A percentile compares a stretch with the other conserved stretches of the same genome.
Conservation (phyloP, 306 rosid genomes). For the Corylus heterophylla region DNA sequence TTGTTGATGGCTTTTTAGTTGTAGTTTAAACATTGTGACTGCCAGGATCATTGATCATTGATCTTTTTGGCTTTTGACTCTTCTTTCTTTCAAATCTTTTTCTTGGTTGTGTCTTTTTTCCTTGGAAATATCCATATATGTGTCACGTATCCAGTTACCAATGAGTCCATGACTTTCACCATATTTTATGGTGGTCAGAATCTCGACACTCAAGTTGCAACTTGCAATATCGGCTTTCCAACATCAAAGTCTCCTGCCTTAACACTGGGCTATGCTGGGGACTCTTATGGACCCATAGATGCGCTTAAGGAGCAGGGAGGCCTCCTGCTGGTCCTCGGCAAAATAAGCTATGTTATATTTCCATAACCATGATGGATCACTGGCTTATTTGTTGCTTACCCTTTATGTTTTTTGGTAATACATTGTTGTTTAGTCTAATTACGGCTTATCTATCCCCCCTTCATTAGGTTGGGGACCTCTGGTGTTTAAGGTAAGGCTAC, state of each 20-base stretch:
- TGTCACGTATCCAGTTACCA: background rate
- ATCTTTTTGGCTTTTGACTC: background rate
- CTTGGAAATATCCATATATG: slow-evolving; percentile 12
- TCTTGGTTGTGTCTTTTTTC: slow-evolving; percentile 19
- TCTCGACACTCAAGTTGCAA: background rate
- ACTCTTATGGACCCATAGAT: slow-evolving; percentile 24
- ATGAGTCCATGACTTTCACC: slow-evolving; percentile 9
- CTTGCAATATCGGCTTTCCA: slow-evolving; percentile 1
- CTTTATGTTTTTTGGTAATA: background rate
- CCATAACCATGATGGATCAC: background rate
- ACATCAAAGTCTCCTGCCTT: slow-evolving; percentile 3
- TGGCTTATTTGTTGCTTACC: background rate
- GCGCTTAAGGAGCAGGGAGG: background rate
- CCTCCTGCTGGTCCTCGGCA: background rate
- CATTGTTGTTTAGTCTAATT: slow-evolving; percentile 7
- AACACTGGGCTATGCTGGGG: background rate
- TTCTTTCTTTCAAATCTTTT: slow-evolving; percentile 4
- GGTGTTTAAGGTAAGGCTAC: background rate
- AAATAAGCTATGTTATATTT: background rate
- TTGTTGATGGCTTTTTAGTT: background rate
- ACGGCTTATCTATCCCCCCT: background rate
- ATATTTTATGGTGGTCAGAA: slow-evolving; percentile 19
- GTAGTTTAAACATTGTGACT: background rate
- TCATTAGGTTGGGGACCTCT: background rate
- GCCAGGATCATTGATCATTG: slow-evolving; percentile 5